Base-by-base conservation (phyloP, 2,329 filamentous ascomycete genomes). In the Calonectria fujianensis region DNA sequence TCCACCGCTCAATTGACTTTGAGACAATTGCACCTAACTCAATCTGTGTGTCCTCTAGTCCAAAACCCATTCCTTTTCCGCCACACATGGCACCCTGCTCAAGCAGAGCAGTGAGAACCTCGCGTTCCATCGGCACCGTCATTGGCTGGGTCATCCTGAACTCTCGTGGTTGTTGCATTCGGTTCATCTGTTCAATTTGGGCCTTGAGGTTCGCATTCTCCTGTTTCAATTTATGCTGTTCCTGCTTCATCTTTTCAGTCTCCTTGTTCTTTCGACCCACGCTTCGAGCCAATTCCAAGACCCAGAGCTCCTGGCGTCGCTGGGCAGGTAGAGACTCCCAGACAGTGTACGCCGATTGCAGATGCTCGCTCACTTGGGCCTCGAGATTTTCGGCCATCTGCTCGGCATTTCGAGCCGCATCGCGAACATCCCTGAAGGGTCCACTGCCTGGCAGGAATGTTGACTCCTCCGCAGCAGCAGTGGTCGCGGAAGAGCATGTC, bases 281-380 rank as follows among this genome's bases (percentile, higher is more conserved):
- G 37, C 88, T 87, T n/a, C 92, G 87, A 0, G 92, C 92, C 50
- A 93, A 84, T 81, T 93, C 91, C 45, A 93, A 82, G 7, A 88
- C 84, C 92, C 92, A 93, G 9, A 93, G 86, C 76, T 93, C 90
- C 32, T 87, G 87, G 68, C 90, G 89, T 29, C 90, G 88, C 45
- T 90, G 89, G 2, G 83, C 77, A 0, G 92, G 85, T 32, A 97
- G 87, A 2, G 88, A 87, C 67, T 91, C 91, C 96, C 96, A 98
- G 52, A 95, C 93, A 9, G 90, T 89, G 82, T 93, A 98, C 0
- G 95, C 93, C 18, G 93, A 91, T n/a, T 94, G 90, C 8, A 98
- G 84, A 82, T 98, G 96, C 73, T 94, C 90, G 51, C 91, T 88
- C 39, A 96, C 91, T 78, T 94, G 92, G 67, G 92, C 91, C 76